Percentiles rank a stretch among this genome's conserved stretches.
phyloP scores from a whole-genome alignment of 2,329 filamentous ascomycete genomes.

The Furcasterigmium sp. region DNA sequence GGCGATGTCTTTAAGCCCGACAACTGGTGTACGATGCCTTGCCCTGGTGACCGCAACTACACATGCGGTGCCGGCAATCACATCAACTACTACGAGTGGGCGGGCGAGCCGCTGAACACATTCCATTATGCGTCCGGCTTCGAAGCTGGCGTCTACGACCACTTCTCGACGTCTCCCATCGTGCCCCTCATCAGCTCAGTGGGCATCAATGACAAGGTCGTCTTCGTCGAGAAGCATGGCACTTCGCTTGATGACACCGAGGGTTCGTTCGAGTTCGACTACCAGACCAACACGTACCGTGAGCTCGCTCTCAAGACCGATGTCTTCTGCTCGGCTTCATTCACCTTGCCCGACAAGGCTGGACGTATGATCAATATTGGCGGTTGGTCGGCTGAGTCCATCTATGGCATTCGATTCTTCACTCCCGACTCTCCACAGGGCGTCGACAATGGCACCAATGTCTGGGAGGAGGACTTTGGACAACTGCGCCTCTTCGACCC shows the following conservation, averaged over 20 bases:
- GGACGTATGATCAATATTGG: slow-evolving; percentile 60
- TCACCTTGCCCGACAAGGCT: slow-evolving; percentile 58
- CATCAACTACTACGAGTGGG: slow-evolving; percentile 50
- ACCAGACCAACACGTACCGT: slow-evolving; percentile 50
- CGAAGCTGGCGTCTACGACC: slow-evolving; percentile 50
- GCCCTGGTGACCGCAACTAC: slow-evolving; percentile 39
- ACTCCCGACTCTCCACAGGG: slow-evolving; percentile 53
- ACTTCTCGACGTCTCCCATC: slow-evolving; percentile 54
- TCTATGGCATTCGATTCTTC: slow-evolving; percentile 57
- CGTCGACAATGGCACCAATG: slow-evolving; percentile 45
- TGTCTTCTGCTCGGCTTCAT: slow-evolving; percentile 59
- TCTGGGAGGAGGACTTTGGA: slow-evolving; percentile 57
- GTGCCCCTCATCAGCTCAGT: slow-evolving; percentile 56
- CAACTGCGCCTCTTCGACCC: slow-evolving; percentile 49
- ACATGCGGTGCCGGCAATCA: slow-evolving; percentile 48
- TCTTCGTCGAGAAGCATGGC: slow-evolving; percentile 42
- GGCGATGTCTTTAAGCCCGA: slow-evolving; percentile 38
- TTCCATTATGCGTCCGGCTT: slow-evolving; percentile 40
- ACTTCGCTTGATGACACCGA: slow-evolving; percentile 23
- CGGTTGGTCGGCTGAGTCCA: slow-evolving; percentile 58
- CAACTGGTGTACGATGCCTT: slow-evolving; percentile 42
- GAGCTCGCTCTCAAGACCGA: slow-evolving; percentile 63
- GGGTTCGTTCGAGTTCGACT: slow-evolving; percentile 29
- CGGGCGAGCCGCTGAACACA: slow-evolving; percentile 41
- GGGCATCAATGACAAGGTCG: slow-evolving; percentile 53